phyloP scores from a whole-genome alignment of 1,284 basidiomycete genomes.

The Chondrostereum purpureum region DNA sequence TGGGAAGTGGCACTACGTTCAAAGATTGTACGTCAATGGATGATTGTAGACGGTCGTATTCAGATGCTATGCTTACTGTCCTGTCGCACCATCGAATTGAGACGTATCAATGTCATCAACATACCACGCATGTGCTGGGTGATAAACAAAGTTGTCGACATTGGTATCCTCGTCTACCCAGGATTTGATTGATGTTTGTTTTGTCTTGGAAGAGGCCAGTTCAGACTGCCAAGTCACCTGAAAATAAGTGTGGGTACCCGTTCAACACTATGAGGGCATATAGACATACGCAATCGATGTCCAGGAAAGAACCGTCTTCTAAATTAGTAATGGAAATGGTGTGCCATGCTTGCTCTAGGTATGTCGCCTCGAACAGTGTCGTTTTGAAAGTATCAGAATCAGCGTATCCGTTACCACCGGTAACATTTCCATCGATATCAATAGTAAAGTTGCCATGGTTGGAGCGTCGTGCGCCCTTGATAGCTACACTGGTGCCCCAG shows the following conservation, averaged over 20 bases:
- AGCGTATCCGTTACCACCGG: background rate
- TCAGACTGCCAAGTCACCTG: background rate
- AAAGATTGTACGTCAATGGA: background rate
- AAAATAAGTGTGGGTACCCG: background rate
- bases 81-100: slow-evolving; percentile 15
- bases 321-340: background rate
- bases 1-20: slow-evolving; percentile 16
- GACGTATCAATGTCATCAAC: slow-evolving; percentile 3
- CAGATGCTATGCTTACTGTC: slow-evolving; percentile 31
- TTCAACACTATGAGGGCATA: background rate
- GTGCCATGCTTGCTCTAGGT: background rate
- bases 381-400: background rate
- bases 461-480: background rate
- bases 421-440: background rate
- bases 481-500: background rate
- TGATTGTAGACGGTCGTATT: too few relatives aligned
- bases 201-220: background rate
- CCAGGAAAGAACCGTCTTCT: background rate
- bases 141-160: background rate
- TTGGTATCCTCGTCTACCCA: background rate
- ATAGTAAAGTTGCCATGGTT: background rate
- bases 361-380: background rate
- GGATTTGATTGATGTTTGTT: background rate
- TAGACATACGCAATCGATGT: background rate
- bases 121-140: slow-evolving; percentile 11